Evolutionary conservation across 2,329 filamentous ascomycete species (phyloP).

Genomic region (Cercospora zeina): DNA sequence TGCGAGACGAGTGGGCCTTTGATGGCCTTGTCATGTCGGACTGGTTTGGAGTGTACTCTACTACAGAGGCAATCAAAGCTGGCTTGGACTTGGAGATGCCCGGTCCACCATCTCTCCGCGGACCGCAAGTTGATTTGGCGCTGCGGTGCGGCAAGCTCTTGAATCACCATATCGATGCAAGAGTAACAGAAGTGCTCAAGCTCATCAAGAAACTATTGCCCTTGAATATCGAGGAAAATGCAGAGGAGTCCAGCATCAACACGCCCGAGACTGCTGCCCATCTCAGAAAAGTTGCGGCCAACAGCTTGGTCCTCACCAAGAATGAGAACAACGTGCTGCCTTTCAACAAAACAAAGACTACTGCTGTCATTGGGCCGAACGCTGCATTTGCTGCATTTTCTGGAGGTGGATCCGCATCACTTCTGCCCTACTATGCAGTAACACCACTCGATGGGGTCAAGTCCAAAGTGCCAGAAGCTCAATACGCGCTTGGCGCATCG

Average conservation of each 20-base stretch:
- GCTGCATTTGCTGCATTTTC: conserved; percentile 62
- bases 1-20: conserved; percentile 70
- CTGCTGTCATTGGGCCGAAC: conserved; percentile 76
- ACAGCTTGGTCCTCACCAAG: conserved; percentile 54
- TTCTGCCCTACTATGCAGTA: conserved; percentile 40
- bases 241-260: conserved; percentile 36
- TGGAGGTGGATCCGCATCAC: conserved; percentile 40
- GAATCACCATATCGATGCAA: conserved; percentile 52
- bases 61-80: conserved; percentile 65
- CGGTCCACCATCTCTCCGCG: conserved; percentile 62
- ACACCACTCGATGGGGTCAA: conserved; percentile 39
- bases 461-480: conserved; percentile 28
- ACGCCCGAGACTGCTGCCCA: conserved; percentile 38
- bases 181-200: conserved; percentile 62
- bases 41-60: conserved; percentile 74
- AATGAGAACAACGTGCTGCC: conserved; percentile 67
- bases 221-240: conserved; percentile 35
- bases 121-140: conserved; percentile 37
- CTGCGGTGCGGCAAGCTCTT: conserved; percentile 35
- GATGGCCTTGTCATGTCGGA: conserved; percentile 63
- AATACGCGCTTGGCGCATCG: conserved; percentile 33
- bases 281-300: conserved; percentile 34
- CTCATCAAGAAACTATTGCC: conserved; percentile 51
- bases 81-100: conserved; percentile 86
- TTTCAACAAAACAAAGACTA: conserved; percentile 63